Base-by-base conservation (phyloP, 1,284 basidiomycete species). In the Lignosus rhinocerotis region DNA sequence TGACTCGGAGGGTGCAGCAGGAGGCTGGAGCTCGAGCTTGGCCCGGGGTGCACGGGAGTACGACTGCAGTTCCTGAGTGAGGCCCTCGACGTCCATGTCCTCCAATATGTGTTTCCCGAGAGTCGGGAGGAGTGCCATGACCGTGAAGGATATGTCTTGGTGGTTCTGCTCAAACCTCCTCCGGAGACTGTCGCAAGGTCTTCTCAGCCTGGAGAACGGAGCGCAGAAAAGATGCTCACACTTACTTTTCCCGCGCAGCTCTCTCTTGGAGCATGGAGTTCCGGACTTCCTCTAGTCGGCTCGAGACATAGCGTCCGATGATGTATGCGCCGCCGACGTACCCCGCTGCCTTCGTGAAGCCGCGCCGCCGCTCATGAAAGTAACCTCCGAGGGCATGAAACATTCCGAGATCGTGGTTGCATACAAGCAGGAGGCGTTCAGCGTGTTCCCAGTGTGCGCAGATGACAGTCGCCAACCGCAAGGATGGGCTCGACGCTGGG, bases 151-250 rank as follows among this genome's bases (percentile, higher is more conserved):
- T 47, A 86, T 83, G 70, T 96, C 90, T 61, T 94, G 87, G 65
- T 92, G 89, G 52, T 90, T 94, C 67, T 93, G 87, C 43, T 84
- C 78, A 71, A 95, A 96, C 42, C 94, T 80, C 49, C 87, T 79
- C 51, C 86, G 81, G 30, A 96, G 77, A 66, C 92, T 94, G 55
- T 1, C 10, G 7, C 10, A 44, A 45, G 21, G 43, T 11, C 11
- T 8, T 21, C 45, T 58, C 16, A 67, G 52, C 32, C 49, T 31
- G 50, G 46, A 53, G 32, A 43, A 34, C 7, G 2, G 19, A 19
- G 16, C 11, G 32, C 42, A 14, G n/a, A 11, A 43, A 21, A 32
- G 25, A n/a, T 34, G 16, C n/a, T 19, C 25, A 25, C 7, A 44
- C 44, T 51, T 67, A 93, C 92, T 85, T 90, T 60, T 94, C 90